Conservation (phyloP, 2,329 filamentous ascomycete species). For the Fusarium sp. region DNA sequence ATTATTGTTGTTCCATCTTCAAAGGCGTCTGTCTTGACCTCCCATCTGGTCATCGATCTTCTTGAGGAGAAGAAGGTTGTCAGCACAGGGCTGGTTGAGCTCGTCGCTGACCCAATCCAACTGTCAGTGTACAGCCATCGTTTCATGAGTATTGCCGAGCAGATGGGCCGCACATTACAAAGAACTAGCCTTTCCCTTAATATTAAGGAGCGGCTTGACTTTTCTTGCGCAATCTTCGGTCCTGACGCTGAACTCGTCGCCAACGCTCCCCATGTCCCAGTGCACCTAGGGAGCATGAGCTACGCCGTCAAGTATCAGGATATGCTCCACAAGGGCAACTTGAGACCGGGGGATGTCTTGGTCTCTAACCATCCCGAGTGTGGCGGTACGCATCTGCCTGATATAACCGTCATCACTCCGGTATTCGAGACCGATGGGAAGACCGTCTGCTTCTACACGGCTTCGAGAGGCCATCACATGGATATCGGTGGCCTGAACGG, state of each 20-base stretch:
- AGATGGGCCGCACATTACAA: constrained; percentile 63
- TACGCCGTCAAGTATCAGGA: constrained; percentile 50
- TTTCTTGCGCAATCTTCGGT: constrained; percentile 52
- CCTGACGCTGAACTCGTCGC: constrained; percentile 50
- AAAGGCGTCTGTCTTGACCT: constrained; percentile 41
- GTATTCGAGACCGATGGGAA: constrained; percentile 6
- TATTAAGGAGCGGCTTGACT: constrained; percentile 53
- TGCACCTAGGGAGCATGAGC: constrained; percentile 52
- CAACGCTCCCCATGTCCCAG: constrained; percentile 44
- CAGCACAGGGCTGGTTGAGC: neutral
- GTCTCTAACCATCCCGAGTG: constrained; percentile 51
- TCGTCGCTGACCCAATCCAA: constrained; percentile 56
- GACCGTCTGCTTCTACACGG: constrained; percentile 9
- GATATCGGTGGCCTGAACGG: constrained; percentile 2
- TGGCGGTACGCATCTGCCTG: constrained; percentile 21
- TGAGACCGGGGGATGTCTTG: constrained; percentile 49
- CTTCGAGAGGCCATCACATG: constrained; percentile 5
- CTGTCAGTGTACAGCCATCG: constrained; percentile 63
- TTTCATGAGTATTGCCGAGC: constrained; percentile 65
- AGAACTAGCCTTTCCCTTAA: constrained; percentile 61
- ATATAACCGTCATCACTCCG: constrained; percentile 5
- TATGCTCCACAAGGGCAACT: constrained; percentile 42
- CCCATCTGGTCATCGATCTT: constrained; percentile 44
- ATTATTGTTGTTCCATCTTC: constrained; percentile 42
- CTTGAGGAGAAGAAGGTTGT: neutral